Evolutionary conservation across 1,284 basidiomycete species (phyloP).

Genomic region (Microstroma glucosiphilum): DNA sequence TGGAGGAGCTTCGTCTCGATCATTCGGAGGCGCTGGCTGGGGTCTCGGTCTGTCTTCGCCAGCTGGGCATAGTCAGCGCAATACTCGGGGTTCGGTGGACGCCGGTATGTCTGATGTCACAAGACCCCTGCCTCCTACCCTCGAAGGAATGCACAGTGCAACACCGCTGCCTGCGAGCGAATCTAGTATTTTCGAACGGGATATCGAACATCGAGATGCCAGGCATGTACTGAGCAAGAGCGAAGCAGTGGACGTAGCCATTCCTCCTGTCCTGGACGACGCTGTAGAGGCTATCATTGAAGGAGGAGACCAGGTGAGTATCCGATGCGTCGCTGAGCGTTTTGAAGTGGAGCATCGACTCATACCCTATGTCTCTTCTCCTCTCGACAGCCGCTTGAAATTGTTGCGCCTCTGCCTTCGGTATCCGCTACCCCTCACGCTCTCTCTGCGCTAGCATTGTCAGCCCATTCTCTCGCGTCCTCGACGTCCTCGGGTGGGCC

Average conservation of each 20-base stretch:
- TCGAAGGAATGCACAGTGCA: constrained; percentile 1
- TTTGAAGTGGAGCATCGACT: constrained; percentile 1
- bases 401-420: constrained; percentile 31
- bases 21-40: not conserved
- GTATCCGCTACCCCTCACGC: constrained; percentile 29
- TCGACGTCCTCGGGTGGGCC: not conserved
- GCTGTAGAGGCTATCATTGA: constrained; percentile 45
- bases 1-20: not conserved
- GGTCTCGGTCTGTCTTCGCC: constrained; percentile 6
- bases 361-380: not conserved
- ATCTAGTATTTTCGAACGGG: constrained; percentile 45
- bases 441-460: constrained; percentile 31
- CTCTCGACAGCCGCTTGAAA: constrained; percentile 29
- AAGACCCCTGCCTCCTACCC: constrained; percentile 1
- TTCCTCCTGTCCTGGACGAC: constrained; percentile 44
- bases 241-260: constrained; percentile 45
- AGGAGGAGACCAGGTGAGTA: constrained; percentile 17
- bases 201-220: constrained; percentile 44
- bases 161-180: not conserved
- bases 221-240: constrained; percentile 36
- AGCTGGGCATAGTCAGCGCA: not conserved
- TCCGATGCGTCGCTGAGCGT: not conserved
- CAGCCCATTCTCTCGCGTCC: constrained; percentile 3
- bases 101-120: not conserved
- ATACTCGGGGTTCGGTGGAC: not conserved